Conservation (phyloP, 1,284 basidiomycete species). For the Inonotus obliquus region DNA sequence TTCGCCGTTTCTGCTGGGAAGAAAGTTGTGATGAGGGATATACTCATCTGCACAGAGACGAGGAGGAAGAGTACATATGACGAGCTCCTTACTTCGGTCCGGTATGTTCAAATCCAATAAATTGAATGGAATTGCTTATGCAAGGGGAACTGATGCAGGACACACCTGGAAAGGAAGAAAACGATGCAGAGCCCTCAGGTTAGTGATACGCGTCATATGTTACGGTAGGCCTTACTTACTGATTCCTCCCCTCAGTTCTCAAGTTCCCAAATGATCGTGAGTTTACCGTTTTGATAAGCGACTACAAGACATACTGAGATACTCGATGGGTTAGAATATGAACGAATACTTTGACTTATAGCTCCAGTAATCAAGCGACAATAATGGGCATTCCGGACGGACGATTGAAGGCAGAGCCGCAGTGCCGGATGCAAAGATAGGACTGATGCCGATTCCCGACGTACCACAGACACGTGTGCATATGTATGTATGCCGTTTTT, state of each 20-base stretch:
- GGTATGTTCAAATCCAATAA: not conserved
- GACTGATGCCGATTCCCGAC: not conserved
- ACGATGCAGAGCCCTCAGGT: slow-evolving; percentile 10
- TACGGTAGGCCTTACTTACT: not conserved
- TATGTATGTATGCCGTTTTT: not conserved
- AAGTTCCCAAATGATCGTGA: slow-evolving; percentile 6
- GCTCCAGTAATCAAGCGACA: too few species aligned
- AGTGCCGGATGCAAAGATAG: not conserved
- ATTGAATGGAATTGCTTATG: not conserved
- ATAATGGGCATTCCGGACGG: not conserved
- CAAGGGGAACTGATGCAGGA: not conserved
- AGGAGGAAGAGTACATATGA: slow-evolving; percentile 9
- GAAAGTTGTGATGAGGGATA: not conserved
- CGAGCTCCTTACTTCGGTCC: slow-evolving; percentile 11
- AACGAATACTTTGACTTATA: slow-evolving; percentile 10
- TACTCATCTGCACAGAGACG: not conserved
- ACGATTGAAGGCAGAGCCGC: not conserved
- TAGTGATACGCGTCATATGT: not conserved
- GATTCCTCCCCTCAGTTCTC: slow-evolving; percentile 2
- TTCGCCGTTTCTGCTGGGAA: not conserved
- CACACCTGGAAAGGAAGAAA: not conserved
- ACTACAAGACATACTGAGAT: not conserved
- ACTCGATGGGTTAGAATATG: slow-evolving; percentile 1
- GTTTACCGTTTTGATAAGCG: not conserved
- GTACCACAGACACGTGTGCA: not conserved